These are phyloP conservation scores for Aspergillus niger DNA, from an alignment of 2,329 filamentous ascomycete species.

Conservation along the genomic window DNA sequence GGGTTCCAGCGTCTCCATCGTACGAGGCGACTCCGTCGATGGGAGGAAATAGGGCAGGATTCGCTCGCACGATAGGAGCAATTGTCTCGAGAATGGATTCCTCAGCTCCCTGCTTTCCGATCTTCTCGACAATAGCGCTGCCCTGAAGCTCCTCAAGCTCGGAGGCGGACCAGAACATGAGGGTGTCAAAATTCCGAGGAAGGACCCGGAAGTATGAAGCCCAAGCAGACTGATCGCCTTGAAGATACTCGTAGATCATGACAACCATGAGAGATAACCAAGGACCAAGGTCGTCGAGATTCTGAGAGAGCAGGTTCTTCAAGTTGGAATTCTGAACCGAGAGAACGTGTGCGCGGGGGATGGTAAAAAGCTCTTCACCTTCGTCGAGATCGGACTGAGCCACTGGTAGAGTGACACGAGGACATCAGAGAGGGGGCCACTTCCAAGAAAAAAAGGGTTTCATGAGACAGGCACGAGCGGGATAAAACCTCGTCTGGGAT, in stretches of 20 bases:
- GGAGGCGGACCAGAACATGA: constrained; percentile 81
- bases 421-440: constrained; percentile 25
- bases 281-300: constrained; percentile 53
- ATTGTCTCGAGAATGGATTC: constrained; percentile 64
- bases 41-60: constrained; percentile 47
- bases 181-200: constrained; percentile 72
- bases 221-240: constrained; percentile 67
- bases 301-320: constrained; percentile 56
- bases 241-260: constrained; percentile 74
- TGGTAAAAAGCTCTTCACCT: constrained; percentile 77
- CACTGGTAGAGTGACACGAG: constrained; percentile 53
- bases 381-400: constrained; percentile 68
- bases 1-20: constrained; percentile 43
- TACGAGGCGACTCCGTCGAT: constrained; percentile 43
- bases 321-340: constrained; percentile 72
- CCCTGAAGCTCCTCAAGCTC: constrained; percentile 75
- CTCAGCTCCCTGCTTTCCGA: constrained; percentile 73
- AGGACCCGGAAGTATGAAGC: constrained; percentile 76
- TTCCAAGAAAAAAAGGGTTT: constrained; percentile 14
- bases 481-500: constrained; percentile 24
- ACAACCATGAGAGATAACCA: constrained; percentile 70
- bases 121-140: constrained; percentile 73
- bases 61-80: constrained; percentile 52
- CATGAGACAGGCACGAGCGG: constrained; percentile 17
- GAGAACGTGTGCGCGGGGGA: constrained; percentile 72